These are phyloP conservation scores for Phoma sp. DNA, from an alignment of 2,329 filamentous ascomycete species.

Conservation along the genomic window DNA sequence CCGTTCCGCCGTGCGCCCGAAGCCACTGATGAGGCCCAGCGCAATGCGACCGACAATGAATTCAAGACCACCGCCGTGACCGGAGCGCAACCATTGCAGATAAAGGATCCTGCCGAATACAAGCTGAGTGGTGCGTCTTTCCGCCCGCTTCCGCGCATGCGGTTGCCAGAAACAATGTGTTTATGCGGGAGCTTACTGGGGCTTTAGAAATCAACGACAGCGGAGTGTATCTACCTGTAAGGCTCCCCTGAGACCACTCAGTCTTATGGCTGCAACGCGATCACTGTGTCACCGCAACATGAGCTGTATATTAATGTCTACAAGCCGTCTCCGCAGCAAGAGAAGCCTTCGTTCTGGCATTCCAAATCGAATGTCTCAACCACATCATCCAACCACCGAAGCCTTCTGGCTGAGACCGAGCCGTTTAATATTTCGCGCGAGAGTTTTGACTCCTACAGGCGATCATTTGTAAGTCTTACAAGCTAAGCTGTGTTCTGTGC, in stretches of 20 bases:
- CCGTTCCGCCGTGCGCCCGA: constrained; percentile 49
- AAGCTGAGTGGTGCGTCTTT: constrained; percentile 57
- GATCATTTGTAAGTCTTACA: constrained; percentile 80
- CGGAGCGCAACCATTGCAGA: constrained; percentile 50
- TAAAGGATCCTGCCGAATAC: constrained; percentile 57
- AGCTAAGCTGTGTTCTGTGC: neutral
- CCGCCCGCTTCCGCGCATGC: constrained; percentile 1
- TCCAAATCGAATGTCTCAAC: constrained; percentile 56
- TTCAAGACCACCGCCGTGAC: constrained; percentile 44
- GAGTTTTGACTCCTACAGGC: constrained; percentile 94
- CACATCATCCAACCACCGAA: constrained; percentile 63
- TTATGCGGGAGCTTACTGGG: constrained; percentile 33
- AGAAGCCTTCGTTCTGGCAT: constrained; percentile 82
- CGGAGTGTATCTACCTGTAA: constrained; percentile 90
- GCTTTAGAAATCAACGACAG: constrained; percentile 88
- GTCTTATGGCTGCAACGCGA: constrained; percentile 5
- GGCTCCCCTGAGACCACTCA: constrained; percentile 32
- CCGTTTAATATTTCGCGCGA: constrained; percentile 95
- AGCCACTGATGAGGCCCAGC: constrained; percentile 40
- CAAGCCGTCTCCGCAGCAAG: constrained; percentile 80
- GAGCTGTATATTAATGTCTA: constrained; percentile 27
- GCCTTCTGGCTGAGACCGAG: constrained; percentile 80
- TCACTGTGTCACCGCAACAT: neutral
- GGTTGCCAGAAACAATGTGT: constrained; percentile 1
- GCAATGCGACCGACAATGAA: constrained; percentile 38